A percentile compares a stretch with the other conserved stretches of the same genome.
Evolutionary conservation across 306 rosid genomes (phyloP).

Genomic region (Malus asiatica): DNA sequence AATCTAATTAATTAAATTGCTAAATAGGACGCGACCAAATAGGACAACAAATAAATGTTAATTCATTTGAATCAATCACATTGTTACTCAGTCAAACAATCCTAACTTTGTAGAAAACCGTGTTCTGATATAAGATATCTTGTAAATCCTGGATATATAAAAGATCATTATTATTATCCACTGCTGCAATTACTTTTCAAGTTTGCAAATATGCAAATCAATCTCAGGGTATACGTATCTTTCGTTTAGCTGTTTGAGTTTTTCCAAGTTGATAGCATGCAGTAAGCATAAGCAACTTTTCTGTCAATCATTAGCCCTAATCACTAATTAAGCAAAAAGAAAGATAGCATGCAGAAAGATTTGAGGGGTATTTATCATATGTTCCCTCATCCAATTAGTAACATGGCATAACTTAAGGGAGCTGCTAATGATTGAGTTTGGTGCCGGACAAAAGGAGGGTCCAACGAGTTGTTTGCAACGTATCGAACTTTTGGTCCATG

Average conservation of each 20-base stretch:
- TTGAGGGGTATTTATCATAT: not conserved
- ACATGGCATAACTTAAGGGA: constrained; percentile 1
- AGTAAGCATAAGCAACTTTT: not conserved
- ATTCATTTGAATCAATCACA: not conserved
- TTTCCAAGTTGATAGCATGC: not conserved
- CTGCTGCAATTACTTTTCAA: not conserved
- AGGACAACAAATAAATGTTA: not conserved
- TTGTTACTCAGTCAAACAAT: not conserved
- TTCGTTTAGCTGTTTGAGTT: not conserved
- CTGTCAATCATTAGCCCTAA: too few species aligned
- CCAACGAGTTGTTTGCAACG: not conserved
- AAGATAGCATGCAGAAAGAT: not conserved
- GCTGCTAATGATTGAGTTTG: not conserved
- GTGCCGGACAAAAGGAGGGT: not conserved
- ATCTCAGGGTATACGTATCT: not conserved
- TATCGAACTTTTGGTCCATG: not conserved
- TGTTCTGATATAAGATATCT: not conserved
- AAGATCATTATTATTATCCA: not conserved
- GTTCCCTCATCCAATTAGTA: not conserved
- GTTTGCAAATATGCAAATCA: not conserved
- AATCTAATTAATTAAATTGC: not conserved
- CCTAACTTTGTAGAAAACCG: not conserved
- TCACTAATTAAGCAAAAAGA: too few species aligned
- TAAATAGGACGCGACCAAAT: not conserved
- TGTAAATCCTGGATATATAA: not conserved